Evolutionary conservation across 2,329 filamentous ascomycete species (phyloP).

Genomic region (Aspergillus pseudoglaucus): DNA sequence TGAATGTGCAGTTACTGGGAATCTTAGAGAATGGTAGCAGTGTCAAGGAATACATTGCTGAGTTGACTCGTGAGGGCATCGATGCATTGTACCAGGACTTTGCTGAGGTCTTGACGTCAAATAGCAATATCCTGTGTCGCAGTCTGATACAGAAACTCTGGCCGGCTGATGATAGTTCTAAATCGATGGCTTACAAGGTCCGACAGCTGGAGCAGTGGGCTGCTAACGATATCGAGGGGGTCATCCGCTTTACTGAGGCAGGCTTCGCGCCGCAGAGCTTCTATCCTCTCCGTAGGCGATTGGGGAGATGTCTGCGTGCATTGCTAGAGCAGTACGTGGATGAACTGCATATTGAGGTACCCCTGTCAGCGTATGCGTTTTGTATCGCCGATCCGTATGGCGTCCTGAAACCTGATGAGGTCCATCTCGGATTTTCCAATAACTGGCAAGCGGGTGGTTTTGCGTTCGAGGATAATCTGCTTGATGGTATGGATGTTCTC

Average conservation of each 20-base stretch:
- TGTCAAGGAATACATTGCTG: constrained; percentile 33
- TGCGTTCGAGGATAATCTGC: constrained; percentile 35
- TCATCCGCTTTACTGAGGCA: constrained; percentile 34
- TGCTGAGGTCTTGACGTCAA: constrained; percentile 28
- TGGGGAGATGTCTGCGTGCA: constrained; percentile 33
- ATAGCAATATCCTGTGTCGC: constrained; percentile 30
- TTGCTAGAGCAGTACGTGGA: constrained; percentile 39
- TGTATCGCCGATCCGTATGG: constrained; percentile 53
- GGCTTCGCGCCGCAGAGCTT: constrained; percentile 43
- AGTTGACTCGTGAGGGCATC: constrained; percentile 35
- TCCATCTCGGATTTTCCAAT: constrained; percentile 50
- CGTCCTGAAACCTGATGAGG: constrained; percentile 47
- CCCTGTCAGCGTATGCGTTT: constrained; percentile 47
- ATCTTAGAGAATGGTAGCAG: constrained; percentile 51
- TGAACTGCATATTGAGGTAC: constrained; percentile 44
- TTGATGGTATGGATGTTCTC: constrained; percentile 47
- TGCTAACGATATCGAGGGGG: constrained; percentile 25
- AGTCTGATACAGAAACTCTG: constrained; percentile 29
- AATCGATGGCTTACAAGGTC: constrained; percentile 12
- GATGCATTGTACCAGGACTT: constrained; percentile 29
- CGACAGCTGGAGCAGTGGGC: constrained; percentile 32
- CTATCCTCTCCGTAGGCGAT: constrained; percentile 34
- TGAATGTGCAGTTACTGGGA: constrained; percentile 51
- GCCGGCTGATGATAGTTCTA: constrained; percentile 18
- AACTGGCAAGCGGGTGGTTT: constrained; percentile 33